A percentile compares a stretch with the other conserved stretches of the same genome.
Evolutionary conservation across 495 filamentous ascomycete species (phyloP).

Genomic region (Endocarpon pusillum): DNA sequence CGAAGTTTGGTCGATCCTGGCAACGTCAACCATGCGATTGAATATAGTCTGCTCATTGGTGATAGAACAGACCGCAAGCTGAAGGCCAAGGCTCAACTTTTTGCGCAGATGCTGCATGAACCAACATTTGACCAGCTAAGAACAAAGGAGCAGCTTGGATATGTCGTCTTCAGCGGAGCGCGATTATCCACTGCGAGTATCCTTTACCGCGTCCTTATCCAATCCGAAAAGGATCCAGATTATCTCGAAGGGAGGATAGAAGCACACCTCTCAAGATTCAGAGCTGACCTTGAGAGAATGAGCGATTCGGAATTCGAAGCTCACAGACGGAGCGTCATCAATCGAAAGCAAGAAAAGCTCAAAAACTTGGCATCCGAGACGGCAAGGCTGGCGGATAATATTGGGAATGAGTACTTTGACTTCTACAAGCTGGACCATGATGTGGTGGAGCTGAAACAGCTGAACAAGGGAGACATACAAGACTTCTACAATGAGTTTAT

Average conservation of each 20-base stretch:
- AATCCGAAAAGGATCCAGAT: constrained; percentile 69
- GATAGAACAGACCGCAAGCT: constrained; percentile 46
- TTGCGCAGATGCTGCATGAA: constrained; percentile 87
- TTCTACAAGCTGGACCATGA: constrained; percentile 71
- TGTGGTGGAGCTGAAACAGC: constrained; percentile 49
- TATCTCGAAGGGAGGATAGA: constrained; percentile 84
- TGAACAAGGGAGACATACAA: constrained; percentile 64
- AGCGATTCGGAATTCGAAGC: constrained; percentile 69
- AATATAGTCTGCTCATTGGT: constrained; percentile 74
- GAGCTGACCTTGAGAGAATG: constrained; percentile 53
- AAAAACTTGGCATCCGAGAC: constrained; percentile 86
- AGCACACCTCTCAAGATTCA: constrained; percentile 53
- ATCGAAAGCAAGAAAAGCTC: constrained; percentile 74
- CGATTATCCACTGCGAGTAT: constrained; percentile 53
- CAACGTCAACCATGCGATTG: constrained; percentile 94
- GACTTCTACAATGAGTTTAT: constrained; percentile 69
- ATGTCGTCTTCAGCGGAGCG: constrained; percentile 77
- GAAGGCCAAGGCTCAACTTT: constrained; percentile 59
- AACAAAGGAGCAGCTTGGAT: constrained; percentile 95
- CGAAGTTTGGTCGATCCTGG: constrained; percentile 68
- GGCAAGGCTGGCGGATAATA: constrained; percentile 64
- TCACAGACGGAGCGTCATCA: constrained; percentile 79
- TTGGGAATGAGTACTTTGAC: constrained; percentile 73
- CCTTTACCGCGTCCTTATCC: constrained; percentile 80
- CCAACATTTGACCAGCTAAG: constrained; percentile 85